Conservation (phyloP, 2,329 filamentous ascomycete genomes). For the Elsinoe australis region DNA sequence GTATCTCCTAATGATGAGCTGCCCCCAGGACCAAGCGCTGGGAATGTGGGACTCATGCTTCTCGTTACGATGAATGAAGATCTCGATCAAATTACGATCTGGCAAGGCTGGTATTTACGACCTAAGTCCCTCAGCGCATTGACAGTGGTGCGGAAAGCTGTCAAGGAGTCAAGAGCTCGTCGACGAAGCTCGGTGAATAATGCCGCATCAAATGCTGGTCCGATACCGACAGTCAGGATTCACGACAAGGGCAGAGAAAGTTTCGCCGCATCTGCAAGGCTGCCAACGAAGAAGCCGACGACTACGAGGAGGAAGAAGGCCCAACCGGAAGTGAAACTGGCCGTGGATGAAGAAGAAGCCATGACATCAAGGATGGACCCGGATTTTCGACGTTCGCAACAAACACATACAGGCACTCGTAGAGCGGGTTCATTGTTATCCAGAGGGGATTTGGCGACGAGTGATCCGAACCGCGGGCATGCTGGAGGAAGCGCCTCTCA, state of each 20-base stretch:
- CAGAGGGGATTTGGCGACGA: conserved; percentile 68
- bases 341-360: conserved; percentile 37
- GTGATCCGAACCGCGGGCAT: conserved; percentile 17
- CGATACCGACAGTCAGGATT: conserved; percentile 60
- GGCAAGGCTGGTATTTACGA: conserved; percentile 71
- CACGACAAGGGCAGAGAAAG: conserved; percentile 67
- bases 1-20: conserved; percentile 61
- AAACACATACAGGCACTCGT: conserved; percentile 52
- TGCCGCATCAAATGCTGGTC: conserved; percentile 54
- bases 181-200: conserved; percentile 60
- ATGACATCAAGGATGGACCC: conserved; percentile 45
- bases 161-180: conserved; percentile 44
- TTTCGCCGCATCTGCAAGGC: conserved; percentile 50
- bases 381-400: conserved; percentile 42
- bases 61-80: conserved; percentile 75
- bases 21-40: conserved; percentile 38
- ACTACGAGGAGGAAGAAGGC: conserved; percentile 11
- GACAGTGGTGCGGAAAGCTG: conserved; percentile 34
- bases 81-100: conserved; percentile 70
- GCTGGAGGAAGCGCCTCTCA: conserved; percentile 37
- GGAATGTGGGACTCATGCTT: conserved; percentile 49
- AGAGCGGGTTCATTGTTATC: conserved; percentile 88
- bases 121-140: conserved; percentile 49
- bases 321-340: conserved; percentile 21
- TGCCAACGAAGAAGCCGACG: conserved; percentile 23